A percentile compares a stretch with the other conserved stretches of the same genome.
phyloP scores from a whole-genome alignment of 192 early-diverging fungal species.

The Coemansia sp. region DNA sequence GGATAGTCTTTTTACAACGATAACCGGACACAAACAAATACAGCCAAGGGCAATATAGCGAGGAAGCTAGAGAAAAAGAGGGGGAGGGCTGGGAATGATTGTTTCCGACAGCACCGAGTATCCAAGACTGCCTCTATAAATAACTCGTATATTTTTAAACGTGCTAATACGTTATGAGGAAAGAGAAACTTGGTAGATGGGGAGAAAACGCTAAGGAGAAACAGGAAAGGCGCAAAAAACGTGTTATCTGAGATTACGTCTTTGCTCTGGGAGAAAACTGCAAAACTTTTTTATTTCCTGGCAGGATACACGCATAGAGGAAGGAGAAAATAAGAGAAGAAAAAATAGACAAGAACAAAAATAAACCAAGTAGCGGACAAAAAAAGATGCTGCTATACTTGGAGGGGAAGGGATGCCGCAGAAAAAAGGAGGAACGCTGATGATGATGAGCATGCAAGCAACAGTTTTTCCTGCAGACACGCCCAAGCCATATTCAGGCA shows the following conservation, averaged over 20 bases:
- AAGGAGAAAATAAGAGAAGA: constrained; percentile 5
- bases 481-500: not conserved
- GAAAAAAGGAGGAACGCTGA: not conserved
- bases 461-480: not conserved
- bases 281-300: constrained; percentile 1
- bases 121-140: not conserved
- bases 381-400: not conserved
- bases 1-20: not conserved
- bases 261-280: not conserved
- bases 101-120: not conserved
- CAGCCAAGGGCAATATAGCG: not conserved
- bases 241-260: not conserved
- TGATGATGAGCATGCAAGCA: too few relatives aligned
- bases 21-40: not conserved
- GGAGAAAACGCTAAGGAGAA: constrained; percentile 3
- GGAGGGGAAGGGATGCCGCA: not conserved
- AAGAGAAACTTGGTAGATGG: constrained; percentile 16
- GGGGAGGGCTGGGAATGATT: not conserved
- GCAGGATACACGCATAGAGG: not conserved
- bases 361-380: constrained; percentile 16
- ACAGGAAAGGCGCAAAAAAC: constrained; percentile 4
- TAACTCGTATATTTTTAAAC: constrained; percentile 3
- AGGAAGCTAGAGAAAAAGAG: not conserved
- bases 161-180: not conserved
- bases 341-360: constrained; percentile 24